Base-by-base conservation (phyloP, 257 asterid genomes). In the Nicotiana tabacum region DNA sequence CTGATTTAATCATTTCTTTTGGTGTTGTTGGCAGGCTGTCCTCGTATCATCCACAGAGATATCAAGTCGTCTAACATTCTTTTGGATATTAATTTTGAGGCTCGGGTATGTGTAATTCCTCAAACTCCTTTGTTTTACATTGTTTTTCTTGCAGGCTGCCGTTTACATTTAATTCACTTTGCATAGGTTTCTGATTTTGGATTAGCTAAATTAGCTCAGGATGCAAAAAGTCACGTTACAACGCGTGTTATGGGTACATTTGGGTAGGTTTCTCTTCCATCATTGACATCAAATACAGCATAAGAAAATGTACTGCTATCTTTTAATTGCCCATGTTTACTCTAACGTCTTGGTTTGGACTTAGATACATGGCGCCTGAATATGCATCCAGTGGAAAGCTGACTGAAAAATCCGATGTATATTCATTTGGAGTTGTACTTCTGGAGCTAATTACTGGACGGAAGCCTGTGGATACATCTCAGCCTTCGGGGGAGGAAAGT, bases 321-420 rank as follows among this genome's bases (percentile, higher is more conserved):
- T 65, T 43, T 24, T 53, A 24, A 24, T 29, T 74, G 37, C 21
- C 60, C 39, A 7, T 74, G 62, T 3, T 13, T 30, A 66, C n/a
- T 65, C 66, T 81, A 48, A 66, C 67, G 66, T 66, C 56, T 51
- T 66, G 43, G 78, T 27, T 24, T 48, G 80, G 24, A 13, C 79
- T 87, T 91, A 95, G 99, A 82, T 95, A 95, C 90, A 91, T 95
- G 99, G 99, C 99, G 81, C 99, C 99, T 46, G 99, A 95, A 86
- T 95, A 95, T 88, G 98, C 99, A 89, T 88, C 95, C 39, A 95
- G 97, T 86, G 99, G 99, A 39, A 95, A 92, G 83, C 85, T 95
- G 88, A 95, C 98, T 35, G 99, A 93, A 66, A 95, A 92, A 85
- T 95, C 97, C 0, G 99, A 95, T 6, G 97, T 95, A 67, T 95